Evolutionary conservation across 805 yeast species (phyloP), one percentile per base, ranked within the genome.

Genomic region (Myxozyma lipomycoides): DNA sequence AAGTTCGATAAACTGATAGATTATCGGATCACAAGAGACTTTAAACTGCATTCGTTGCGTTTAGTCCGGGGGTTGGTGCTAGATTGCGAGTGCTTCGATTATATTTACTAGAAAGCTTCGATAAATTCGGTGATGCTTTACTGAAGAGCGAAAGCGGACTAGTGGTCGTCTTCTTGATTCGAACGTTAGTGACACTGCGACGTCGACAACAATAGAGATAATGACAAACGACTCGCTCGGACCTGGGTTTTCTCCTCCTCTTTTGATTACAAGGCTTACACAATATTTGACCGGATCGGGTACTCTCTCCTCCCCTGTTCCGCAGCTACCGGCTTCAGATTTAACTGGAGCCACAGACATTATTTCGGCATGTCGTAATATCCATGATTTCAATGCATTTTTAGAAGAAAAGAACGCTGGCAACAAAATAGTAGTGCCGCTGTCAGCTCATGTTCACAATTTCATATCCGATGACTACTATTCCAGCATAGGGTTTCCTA

Each of bases 171-270:
- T 28, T 28, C 32, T 28, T 28, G 32, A 28, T 7, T 12, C 32
- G 12, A 28, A 28, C 32, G n/a, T n/a, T n/a, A n/a, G n/a, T n/a
- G n/a, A n/a, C n/a, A n/a, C n/a, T n/a, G n/a, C n/a, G n/a, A n/a
- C n/a, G n/a, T n/a, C n/a, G n/a, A n/a, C n/a, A n/a, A n/a, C n/a
- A n/a, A n/a, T n/a, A n/a, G n/a, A 28, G 28, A 17, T 44, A 18
- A 49, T 46, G 48, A 30, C 49, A 25, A 7, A 17, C 6, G 39
- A 34, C 30, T 40, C 45, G n/a, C 34, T 34, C n/a, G 49, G 52
- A 32, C 49, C 58, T 7, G 58, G 58, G 34, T 50, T 50, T 39
- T 49, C 58, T 10, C 48, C 55, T 23, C 52, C 58, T 30, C 47
- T 53, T 19, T 22, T 53, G 12, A 15, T 53, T n/a, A 50, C 45